Base-by-base conservation (phyloP, 805 yeast genomes). In the Wickerhamomyces canadensis region DNA sequence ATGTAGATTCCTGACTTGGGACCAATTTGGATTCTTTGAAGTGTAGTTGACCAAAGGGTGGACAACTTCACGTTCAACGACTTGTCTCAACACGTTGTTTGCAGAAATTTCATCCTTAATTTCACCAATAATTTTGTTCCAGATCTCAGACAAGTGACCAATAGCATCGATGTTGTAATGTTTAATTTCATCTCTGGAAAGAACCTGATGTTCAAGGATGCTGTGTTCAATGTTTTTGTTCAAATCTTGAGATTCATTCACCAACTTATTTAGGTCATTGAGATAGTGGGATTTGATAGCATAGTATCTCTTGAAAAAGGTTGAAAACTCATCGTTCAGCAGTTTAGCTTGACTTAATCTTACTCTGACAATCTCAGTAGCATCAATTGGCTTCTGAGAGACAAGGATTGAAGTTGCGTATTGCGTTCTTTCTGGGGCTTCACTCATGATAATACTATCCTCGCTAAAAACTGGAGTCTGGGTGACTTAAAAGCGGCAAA, bases 301-400 rank as follows among this genome's bases (percentile, higher is more conserved):
- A 27, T 54, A 44, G 40, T 54, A 54, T 21, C 72, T 77, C 27
- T 73, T 69, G 38, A 84, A 66, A 69, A 85, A 73, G 29, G 66
- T 68, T 27, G 84, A 77, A 44, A 84, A 67, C 35, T 75, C 79
- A 40, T 72, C 73, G 50, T 81, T 81, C 34, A 78, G 61, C 31
- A 67, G 51, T 48, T 72, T 71, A 32, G 79, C 76, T 47, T 72
- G 75, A 24, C 69, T 61, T 27, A 76, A 63, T 43, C 88, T 71
- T 36, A 78, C 68, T 35, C 77, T 64, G 21, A 82, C 65, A 23
- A 75, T 65, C 49, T 76, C 83, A 43, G 77, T 70, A 16, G 84
- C 78, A 47, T 73, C 79, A 19, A 64, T 62, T 12, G 87, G 85
- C 27, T 68, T 54, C 47, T 74, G 68, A 16, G 68, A 51, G 21